Percentiles rank a stretch among this genome's conserved stretches.
Evolutionary conservation across 2,329 filamentous ascomycete genomes (phyloP).

Genomic region (Meredithiella fracta): DNA sequence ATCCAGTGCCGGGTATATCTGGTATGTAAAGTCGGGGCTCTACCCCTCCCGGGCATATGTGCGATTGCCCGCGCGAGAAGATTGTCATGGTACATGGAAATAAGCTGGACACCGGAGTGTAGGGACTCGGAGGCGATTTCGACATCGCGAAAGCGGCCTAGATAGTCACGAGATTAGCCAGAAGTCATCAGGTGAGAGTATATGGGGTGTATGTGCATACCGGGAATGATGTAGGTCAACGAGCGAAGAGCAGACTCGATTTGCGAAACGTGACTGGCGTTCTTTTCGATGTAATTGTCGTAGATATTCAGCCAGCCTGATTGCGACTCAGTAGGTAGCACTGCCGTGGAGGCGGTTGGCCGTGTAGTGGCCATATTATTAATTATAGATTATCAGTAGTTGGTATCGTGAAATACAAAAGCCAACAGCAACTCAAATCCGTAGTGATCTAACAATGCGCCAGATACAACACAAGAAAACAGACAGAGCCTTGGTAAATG

Average conservation of each 20-base stretch:
- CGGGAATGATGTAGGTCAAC: slow-evolving; percentile 89
- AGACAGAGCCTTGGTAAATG: too few relatives aligned
- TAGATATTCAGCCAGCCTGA: slow-evolving; percentile 50
- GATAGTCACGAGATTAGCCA: neutral
- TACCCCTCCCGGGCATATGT: slow-evolving; percentile 20
- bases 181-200: neutral
- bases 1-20: slow-evolving; percentile 55
- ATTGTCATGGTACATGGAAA: slow-evolving; percentile 84
- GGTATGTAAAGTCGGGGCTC: slow-evolving; percentile 38
- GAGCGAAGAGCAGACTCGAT: slow-evolving; percentile 88
- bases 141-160: slow-evolving; percentile 72
- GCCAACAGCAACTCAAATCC: too few relatives aligned
- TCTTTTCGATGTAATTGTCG: slow-evolving; percentile 84
- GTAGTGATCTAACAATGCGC: too few relatives aligned
- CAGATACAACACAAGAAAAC: too few relatives aligned
- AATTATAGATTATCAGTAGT: neutral
- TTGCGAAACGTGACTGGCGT: slow-evolving; percentile 81
- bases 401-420: too few relatives aligned
- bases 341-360: neutral
- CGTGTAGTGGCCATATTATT: slow-evolving; percentile 1
- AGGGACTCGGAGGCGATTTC: slow-evolving; percentile 89
- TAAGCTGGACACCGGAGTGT: slow-evolving; percentile 73
- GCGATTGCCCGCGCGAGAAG: slow-evolving; percentile 55
- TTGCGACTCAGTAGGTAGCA: neutral
- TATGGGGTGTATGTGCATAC: slow-evolving; percentile 22